Evolutionary conservation across 306 rosid species (phyloP).

Genomic region (Clitoria ternatea): DNA sequence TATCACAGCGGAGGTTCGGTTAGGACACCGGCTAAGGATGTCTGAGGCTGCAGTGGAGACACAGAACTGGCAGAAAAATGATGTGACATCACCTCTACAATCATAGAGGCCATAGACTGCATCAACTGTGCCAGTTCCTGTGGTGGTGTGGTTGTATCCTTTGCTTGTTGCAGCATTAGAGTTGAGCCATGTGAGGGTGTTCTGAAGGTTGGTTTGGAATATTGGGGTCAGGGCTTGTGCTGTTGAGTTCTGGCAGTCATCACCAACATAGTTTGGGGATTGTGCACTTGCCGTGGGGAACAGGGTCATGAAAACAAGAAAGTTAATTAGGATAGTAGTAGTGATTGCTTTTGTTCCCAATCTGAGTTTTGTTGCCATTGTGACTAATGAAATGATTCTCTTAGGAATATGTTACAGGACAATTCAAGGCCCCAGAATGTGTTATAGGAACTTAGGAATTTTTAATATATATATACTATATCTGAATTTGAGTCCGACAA

Average conservation of each 20-base stretch:
- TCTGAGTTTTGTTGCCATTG: no score
- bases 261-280: conserved; percentile 25
- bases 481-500: no score
- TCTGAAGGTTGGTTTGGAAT: conserved; percentile 30
- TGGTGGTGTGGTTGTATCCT: conserved; percentile 25
- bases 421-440: not conserved
- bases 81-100: conserved; percentile 34
- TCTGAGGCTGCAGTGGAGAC: conserved; percentile 28
- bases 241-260: conserved; percentile 25
- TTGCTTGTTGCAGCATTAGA: conserved; percentile 22
- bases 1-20: conserved; percentile 19
- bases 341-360: not conserved
- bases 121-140: conserved; percentile 4
- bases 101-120: conserved; percentile 33
- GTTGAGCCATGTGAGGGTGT: conserved; percentile 6
- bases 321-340: not conserved
- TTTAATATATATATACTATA: no score
- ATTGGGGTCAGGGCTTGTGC: conserved; percentile 3
- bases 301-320: conserved; percentile 7
- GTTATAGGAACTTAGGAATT: not conserved
- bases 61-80: conserved; percentile 35
- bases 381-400: not conserved
- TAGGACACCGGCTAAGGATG: conserved; percentile 20
- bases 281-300: conserved; percentile 12
- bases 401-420: not conserved